Evolutionary conservation across 805 yeast genomes (phyloP), one percentile per base, ranked within the genome.

Genomic region (Starmerella khaoyaiensis): DNA sequence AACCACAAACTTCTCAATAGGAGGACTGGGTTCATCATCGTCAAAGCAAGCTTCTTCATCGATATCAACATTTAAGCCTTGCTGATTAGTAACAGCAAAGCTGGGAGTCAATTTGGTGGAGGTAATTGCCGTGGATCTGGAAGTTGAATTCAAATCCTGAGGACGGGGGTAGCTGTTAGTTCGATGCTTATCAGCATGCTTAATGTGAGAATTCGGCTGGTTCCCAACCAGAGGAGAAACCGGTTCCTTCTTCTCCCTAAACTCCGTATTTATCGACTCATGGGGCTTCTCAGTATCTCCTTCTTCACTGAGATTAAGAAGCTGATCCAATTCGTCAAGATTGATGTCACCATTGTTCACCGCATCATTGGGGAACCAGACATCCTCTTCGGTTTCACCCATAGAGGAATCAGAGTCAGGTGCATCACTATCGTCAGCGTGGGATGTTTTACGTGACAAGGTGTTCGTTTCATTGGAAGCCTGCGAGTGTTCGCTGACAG

Each of bases 301-400:
- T 14, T 40, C 44, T 12, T 44, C 49, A 31, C 44, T 39, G 12
- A 47, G 24, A 17, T 42, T 40, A 27, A 51, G 45, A 29, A 51
- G 45, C 36, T 47, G 51, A 32, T 51, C 94, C 47, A 87, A 70
- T 52, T 84, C 96, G 52, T 75, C 83, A 52, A 87, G 83, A 58
- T 87, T 94, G 48, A 90, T 81, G 14, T 94, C 95, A 42, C 74
- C 75, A 29, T 71, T 47, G 19, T 36, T 40, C 35, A 72, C 64
- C 11, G 66, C 63, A 39, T 69, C 72, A 42, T 77, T 78, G 7
- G 97, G 97, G 60, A 86, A 86, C 65, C 97, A 87, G 31, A 87
- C 98, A 68, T 87, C 97, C 55, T 83, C 95, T 53, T 87, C 97
- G 0, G 94, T 83, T 54, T 84, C 95, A 49, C 81, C 93, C 4